phyloP scores from a whole-genome alignment of 2,329 filamentous ascomycete species.

The Conoideocrella luteorostrata region DNA sequence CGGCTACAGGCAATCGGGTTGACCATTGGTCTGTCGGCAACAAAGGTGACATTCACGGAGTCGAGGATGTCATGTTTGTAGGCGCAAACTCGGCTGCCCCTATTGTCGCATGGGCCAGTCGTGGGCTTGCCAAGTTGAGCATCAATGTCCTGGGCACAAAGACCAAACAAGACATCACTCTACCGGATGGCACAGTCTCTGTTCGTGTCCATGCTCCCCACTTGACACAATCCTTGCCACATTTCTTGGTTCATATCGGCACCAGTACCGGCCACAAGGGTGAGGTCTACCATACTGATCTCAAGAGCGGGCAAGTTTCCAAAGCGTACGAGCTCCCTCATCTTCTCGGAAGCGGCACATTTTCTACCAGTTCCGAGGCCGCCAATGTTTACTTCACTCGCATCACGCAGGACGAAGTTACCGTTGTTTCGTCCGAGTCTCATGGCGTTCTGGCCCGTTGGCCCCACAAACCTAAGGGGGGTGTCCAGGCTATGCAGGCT shows the following conservation, averaged over 20 bases:
- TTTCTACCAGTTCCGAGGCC: constrained; percentile 70
- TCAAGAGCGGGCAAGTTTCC: constrained; percentile 60
- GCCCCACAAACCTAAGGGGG: constrained; percentile 44
- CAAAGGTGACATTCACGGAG: constrained; percentile 63
- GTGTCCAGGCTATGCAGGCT: constrained; percentile 53
- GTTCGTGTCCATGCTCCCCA: constrained; percentile 70
- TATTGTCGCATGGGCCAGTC: constrained; percentile 70
- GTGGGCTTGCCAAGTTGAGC: constrained; percentile 53
- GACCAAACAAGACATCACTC: constrained; percentile 46
- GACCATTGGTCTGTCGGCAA: constrained; percentile 67
- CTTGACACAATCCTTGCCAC: constrained; percentile 62
- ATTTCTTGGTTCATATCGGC: constrained; percentile 80
- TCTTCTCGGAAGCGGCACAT: constrained; percentile 62
- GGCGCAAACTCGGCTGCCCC: constrained; percentile 70
- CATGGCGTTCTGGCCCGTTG: constrained; percentile 72
- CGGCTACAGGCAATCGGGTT: constrained; percentile 62
- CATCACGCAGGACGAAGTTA: constrained; percentile 66
- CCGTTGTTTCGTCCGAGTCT: constrained; percentile 68
- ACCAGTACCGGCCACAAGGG: constrained; percentile 68
- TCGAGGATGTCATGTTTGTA: constrained; percentile 64
- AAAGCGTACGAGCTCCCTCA: constrained; percentile 77
- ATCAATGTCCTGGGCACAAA: constrained; percentile 64
- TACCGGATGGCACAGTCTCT: constrained; percentile 39
- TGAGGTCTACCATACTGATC: constrained; percentile 77
- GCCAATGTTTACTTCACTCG: constrained; percentile 87